These are phyloP conservation scores for Albophoma yamanashiensis DNA, from an alignment of 2,329 filamentous ascomycete genomes.

Conservation along the genomic window DNA sequence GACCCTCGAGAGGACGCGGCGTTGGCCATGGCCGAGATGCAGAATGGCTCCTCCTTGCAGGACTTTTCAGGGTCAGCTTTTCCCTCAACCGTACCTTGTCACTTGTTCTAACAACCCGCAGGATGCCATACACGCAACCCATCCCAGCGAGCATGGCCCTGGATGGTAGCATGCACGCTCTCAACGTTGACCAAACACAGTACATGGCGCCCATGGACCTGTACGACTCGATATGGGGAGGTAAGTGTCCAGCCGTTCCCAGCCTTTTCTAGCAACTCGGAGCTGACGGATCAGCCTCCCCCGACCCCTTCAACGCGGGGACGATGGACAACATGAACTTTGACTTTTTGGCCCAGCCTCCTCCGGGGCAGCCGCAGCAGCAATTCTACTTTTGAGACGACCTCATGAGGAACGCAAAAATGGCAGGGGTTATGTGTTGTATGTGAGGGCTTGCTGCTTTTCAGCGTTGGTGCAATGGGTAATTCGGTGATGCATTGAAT, in stretches of 20 bases:
- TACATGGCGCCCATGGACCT: slow-evolving; percentile 58
- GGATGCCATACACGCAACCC: slow-evolving; percentile 25
- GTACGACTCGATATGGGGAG: slow-evolving; percentile 59
- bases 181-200: slow-evolving; percentile 45
- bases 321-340: slow-evolving; percentile 46
- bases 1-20: slow-evolving; percentile 52
- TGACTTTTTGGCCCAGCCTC: slow-evolving; percentile 48
- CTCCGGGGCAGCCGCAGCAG: slow-evolving; percentile 46
- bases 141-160: slow-evolving; percentile 26
- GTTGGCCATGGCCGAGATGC: slow-evolving; percentile 54
- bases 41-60: slow-evolving; percentile 40
- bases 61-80: slow-evolving; percentile 30
- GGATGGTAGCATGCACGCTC: slow-evolving; percentile 32
- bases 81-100: not conserved
- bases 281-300: slow-evolving; percentile 34
- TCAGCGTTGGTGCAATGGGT: not conserved
- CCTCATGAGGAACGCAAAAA: not conserved
- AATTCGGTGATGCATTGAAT: not conserved
- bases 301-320: slow-evolving; percentile 45
- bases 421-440: not conserved
- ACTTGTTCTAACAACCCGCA: slow-evolving; percentile 9
- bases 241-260: slow-evolving; percentile 26
- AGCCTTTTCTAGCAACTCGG: not conserved
- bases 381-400: slow-evolving; percentile 42
- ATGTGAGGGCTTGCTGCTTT: not conserved